phyloP scores from a whole-genome alignment of 768 basidiomycete species.

The Termitomyces sp. region DNA sequence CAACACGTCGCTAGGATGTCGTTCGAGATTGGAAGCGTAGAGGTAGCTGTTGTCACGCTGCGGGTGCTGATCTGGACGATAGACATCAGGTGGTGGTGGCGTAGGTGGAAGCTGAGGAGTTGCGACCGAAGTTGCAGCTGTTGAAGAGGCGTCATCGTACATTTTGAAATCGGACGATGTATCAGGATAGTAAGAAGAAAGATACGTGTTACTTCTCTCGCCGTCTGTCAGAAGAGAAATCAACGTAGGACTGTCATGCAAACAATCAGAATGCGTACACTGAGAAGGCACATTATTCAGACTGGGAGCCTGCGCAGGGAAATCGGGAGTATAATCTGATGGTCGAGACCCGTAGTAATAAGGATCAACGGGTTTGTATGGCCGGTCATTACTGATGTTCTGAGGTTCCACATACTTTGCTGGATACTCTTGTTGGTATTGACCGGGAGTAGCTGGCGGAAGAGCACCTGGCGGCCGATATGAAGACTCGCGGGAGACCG shows the following conservation, averaged over 20 bases:
- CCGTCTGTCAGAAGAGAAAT: not conserved
- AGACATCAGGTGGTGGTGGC: not conserved
- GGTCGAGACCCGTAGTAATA: constrained; percentile 10
- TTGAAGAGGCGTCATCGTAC: constrained; percentile 2
- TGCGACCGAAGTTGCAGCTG: constrained; percentile 1
- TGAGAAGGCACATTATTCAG: not conserved
- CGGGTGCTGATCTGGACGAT: not conserved
- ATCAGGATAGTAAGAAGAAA: constrained; percentile 4
- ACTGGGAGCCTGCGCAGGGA: constrained; percentile 3
- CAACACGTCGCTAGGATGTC: constrained; percentile 32
- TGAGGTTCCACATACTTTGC: constrained; percentile 4
- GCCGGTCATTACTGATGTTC: constrained; percentile 10
- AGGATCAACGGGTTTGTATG: constrained; percentile 12
- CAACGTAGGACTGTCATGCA: not conserved
- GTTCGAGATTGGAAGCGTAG: constrained; percentile 13
- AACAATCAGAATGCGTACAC: constrained; percentile 6
- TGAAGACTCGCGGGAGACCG: constrained; percentile 13
- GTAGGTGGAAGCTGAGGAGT: constrained; percentile 2
- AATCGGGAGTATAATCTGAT: constrained; percentile 6
- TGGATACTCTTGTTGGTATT: constrained; percentile 8
- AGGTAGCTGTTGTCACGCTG: constrained; percentile 5
- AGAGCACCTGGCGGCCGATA: constrained; percentile 26
- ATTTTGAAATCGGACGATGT: not conserved
- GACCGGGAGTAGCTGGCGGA: constrained; percentile 21
- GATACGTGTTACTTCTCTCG: constrained; percentile 10